phyloP scores from a whole-genome alignment of 345 rosid genomes.

The Eucalyptus guilfoylei region DNA sequence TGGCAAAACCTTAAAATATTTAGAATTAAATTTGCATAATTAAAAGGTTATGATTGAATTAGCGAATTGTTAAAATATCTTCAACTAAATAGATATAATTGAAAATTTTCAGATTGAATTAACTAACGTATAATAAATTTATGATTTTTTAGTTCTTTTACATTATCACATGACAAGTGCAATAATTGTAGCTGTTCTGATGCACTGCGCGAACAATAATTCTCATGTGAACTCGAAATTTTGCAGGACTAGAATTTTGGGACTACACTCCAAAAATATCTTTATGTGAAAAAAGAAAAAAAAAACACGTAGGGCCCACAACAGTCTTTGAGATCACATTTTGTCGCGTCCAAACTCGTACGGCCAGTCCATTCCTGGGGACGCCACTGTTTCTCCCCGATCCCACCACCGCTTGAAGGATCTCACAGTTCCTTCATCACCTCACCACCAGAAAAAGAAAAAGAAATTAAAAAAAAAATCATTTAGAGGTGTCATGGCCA shows the following conservation, averaged over 20 bases:
- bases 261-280: not conserved
- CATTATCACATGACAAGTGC: not conserved
- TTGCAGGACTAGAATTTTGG: not conserved
- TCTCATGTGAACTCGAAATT: not conserved
- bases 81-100: no score
- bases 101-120: no score
- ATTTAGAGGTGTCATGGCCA: not conserved
- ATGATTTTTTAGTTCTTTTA: no score
- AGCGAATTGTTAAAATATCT: no score
- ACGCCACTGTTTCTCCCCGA: not conserved
- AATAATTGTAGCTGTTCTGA: not conserved
- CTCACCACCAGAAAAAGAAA: not conserved
- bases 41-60: not conserved
- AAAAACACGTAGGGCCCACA: not conserved
- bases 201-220: not conserved
- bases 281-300: not conserved
- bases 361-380: not conserved
- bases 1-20: no score
- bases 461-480: no score
- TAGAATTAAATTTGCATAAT: no score
- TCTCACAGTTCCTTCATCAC: not conserved
- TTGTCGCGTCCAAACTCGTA: not conserved
- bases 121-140: rapidly evolving
- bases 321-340: not conserved
- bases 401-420: not conserved